These are phyloP conservation scores for Earliella scabrosa DNA, from an alignment of 1,284 basidiomycete species.

Conservation along the genomic window DNA sequence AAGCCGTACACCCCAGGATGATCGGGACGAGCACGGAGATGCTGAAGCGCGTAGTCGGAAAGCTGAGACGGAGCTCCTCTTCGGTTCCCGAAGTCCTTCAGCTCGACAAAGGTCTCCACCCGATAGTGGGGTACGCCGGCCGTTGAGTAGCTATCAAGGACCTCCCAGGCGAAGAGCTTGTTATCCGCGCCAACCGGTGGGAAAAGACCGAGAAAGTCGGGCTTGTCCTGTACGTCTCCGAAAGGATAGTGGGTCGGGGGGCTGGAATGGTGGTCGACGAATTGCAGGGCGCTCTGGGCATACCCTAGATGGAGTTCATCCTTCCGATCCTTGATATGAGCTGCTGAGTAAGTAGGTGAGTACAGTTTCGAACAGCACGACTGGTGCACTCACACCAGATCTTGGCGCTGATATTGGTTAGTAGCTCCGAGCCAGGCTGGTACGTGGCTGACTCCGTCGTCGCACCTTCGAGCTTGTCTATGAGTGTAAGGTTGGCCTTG, in stretches of 20 bases:
- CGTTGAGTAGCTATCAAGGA: background rate
- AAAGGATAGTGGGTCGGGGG: background rate
- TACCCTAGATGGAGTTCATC: background rate
- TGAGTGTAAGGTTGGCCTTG: background rate
- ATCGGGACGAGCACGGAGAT: conserved; percentile 11
- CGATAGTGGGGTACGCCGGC: background rate
- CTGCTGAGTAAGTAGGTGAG: background rate
- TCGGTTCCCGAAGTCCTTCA: background rate
- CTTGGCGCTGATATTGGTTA: background rate
- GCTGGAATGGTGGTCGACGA: conserved; percentile 5
- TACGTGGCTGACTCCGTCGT: background rate
- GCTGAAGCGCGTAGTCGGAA: conserved; percentile 1
- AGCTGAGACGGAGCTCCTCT: background rate
- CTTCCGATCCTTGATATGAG: background rate
- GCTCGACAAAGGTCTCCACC: background rate
- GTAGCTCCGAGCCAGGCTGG: background rate
- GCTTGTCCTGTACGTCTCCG: background rate
- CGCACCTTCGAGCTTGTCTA: background rate
- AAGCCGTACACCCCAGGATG: conserved; percentile 2
- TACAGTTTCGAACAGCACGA: background rate
- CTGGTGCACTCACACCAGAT: background rate
- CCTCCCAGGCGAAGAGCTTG: background rate
- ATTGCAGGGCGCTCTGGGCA: background rate
- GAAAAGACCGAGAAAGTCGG: background rate
- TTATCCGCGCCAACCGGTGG: background rate